Conservation (phyloP, 345 rosid species). For the Brassica napus region Da-Ae NC_063436.1:6635001-6635500, state of each 20-base stretch:
- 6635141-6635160: conserved; percentile 50
- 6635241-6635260: conserved; percentile 15
- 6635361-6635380: no score
- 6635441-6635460: neutral
- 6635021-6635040: conserved; percentile 34
- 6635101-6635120: conserved; percentile 42
- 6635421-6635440: neutral
- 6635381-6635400: no score
- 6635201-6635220: conserved; percentile 39
- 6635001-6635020: conserved; percentile 30
- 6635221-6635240: conserved; percentile 35
- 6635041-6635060: conserved; percentile 34
- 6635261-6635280: conserved; percentile 29
- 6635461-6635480: neutral
- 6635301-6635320: conserved; percentile 25
- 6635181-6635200: conserved; percentile 26
- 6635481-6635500: neutral
- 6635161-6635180: neutral
- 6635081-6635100: conserved; percentile 19
- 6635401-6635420: neutral
- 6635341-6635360: no score
- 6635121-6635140: conserved; percentile 48
- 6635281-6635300: conserved; percentile 25
- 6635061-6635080: conserved; percentile 62
- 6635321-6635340: neutral